Evolutionary conservation across 306 rosid species (phyloP).

Genomic region (Rosa persica): DNA sequence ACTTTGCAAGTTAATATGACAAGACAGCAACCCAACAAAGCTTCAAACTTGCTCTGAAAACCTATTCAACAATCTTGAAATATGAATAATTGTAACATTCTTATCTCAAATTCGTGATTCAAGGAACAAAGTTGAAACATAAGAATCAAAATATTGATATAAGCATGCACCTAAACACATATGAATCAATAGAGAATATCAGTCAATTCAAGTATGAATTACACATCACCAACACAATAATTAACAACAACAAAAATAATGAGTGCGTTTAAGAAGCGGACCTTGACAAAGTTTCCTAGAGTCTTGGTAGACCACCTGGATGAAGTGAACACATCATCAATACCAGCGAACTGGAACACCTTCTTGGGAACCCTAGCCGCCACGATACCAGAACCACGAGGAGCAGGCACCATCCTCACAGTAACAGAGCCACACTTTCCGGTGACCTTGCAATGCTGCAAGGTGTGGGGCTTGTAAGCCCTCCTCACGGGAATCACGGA

Average conservation of each 20-base stretch:
- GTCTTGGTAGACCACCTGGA: constrained; percentile 81
- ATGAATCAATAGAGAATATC: too few species aligned
- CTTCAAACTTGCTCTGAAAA: too few species aligned
- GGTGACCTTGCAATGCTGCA: constrained; percentile 61
- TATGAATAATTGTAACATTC: too few species aligned
- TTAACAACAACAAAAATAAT: neutral
- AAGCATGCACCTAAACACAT: too few species aligned
- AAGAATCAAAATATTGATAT: too few species aligned
- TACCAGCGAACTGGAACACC: constrained; percentile 71
- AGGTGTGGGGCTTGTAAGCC: constrained; percentile 73
- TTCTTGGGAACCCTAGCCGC: constrained; percentile 76
- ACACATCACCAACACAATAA: too few species aligned
- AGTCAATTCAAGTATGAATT: too few species aligned
- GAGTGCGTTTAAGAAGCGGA: neutral
- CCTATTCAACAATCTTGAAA: too few species aligned
- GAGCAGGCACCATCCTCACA: constrained; percentile 63
- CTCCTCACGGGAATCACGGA: constrained; percentile 68
- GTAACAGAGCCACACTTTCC: constrained; percentile 71
- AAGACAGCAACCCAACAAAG: neutral
- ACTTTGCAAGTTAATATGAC: neutral
- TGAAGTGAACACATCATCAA: constrained; percentile 67
- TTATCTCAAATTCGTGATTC: too few species aligned
- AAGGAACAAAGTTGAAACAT: too few species aligned
- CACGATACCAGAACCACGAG: constrained; percentile 65
- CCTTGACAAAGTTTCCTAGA: constrained; percentile 83